Conservation (phyloP, 2,329 filamentous ascomycete species). For the Cercospora citrullina region DNA sequence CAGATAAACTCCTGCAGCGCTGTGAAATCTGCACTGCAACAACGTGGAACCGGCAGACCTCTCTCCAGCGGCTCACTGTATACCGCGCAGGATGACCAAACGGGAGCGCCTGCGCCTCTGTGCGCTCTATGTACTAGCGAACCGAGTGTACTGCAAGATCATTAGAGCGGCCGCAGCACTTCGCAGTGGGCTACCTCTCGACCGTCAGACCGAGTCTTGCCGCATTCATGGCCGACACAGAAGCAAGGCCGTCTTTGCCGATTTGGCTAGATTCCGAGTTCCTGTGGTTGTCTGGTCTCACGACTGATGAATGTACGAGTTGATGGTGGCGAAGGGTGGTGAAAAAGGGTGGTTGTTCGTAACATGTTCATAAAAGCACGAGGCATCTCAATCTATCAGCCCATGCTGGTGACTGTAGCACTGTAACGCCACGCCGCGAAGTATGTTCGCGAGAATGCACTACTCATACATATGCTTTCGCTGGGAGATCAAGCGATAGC, state of each 20-base stretch:
- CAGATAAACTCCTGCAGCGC: background rate
- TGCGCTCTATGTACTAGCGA: background rate
- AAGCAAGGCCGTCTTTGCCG: background rate
- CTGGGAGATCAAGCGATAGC: background rate
- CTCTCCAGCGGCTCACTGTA: background rate
- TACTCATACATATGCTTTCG: background rate
- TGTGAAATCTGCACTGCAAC: background rate
- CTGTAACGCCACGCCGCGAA: background rate
- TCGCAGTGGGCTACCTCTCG: background rate
- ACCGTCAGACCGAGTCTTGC: background rate
- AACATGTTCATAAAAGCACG: conserved; percentile 2
- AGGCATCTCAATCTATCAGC: background rate
- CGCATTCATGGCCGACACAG: background rate
- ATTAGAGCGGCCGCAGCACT: background rate
- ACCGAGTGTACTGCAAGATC: background rate
- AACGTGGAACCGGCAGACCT: background rate
- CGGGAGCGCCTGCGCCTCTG: background rate
- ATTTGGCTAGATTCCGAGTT: background rate
- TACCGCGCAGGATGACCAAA: background rate
- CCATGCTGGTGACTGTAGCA: background rate
- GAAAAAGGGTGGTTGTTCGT: background rate
- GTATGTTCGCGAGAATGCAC: background rate
- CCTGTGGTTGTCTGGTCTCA: background rate
- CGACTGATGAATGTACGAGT: background rate
- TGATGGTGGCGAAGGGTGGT: background rate